A percentile compares a stretch with the other conserved stretches of the same genome.
These are phyloP conservation scores for Diddensiella transvaalensis DNA, from an alignment of 805 yeast genomes.

Conservation along the genomic window DNA sequence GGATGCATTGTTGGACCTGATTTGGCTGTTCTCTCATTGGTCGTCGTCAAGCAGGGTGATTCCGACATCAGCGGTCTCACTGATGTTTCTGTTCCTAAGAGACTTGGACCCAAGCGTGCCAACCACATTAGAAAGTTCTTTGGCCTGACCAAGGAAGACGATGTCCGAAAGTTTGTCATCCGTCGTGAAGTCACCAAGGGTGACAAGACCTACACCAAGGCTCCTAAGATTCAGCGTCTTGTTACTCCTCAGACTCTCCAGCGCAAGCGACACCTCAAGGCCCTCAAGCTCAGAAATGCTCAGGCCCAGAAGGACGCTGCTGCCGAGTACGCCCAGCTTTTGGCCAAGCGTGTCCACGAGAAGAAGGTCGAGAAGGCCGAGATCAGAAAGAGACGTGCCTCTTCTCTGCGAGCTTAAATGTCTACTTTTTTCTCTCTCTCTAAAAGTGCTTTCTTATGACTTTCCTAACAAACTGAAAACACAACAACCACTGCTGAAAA, in stretches of 20 bases:
- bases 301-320: constrained; percentile 99
- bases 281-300: constrained; percentile 93
- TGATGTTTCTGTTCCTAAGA: constrained; percentile 92
- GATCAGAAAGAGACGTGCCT: constrained; percentile 99
- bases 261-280: constrained; percentile 96
- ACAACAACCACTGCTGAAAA: neutral
- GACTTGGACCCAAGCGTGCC: constrained; percentile 99
- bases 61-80: constrained; percentile 94
- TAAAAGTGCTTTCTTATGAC: too few species aligned
- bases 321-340: constrained; percentile 98
- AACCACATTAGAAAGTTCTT: constrained; percentile 99
- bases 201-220: constrained; percentile 98
- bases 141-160: constrained; percentile 94
- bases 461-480: too few species aligned
- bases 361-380: constrained; percentile 98
- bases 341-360: constrained; percentile 97
- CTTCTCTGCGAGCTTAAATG: constrained; percentile 35
- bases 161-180: constrained; percentile 86
- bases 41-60: constrained; percentile 97
- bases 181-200: constrained; percentile 98
- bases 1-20: constrained; percentile 98
- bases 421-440: too few species aligned
- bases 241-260: constrained; percentile 98
- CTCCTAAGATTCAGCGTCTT: constrained; percentile 99
- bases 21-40: constrained; percentile 90